Percentiles rank a stretch among this genome's conserved stretches.
Conservation (phyloP, 441 rosid genomes). For the Capsella rubella region DNA sequence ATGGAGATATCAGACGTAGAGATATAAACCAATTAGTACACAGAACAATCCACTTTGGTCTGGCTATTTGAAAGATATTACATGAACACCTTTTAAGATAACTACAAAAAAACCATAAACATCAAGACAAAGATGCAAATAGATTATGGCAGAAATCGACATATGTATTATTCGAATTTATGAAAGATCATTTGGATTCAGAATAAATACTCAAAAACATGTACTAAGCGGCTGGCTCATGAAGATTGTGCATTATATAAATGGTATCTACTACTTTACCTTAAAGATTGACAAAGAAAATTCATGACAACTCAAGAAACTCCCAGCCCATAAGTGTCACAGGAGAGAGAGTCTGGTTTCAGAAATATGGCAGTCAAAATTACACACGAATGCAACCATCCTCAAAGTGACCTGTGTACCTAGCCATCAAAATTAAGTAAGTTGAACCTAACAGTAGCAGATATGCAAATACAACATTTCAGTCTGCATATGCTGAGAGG, state of each 20-base stretch:
- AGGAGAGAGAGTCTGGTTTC: no score
- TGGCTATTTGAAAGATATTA: background rate
- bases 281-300: no score
- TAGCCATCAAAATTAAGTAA: background rate
- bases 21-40: background rate
- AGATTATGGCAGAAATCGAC: background rate
- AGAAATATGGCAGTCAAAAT: no score
- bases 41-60: background rate
- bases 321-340: no score
- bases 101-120: background rate
- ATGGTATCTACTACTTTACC: background rate
- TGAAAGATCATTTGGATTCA: background rate
- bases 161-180: background rate
- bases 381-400: no score
- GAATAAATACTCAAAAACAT: background rate
- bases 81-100: background rate
- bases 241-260: background rate
- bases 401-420: background rate
- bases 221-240: background rate
- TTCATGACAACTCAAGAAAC: background rate
- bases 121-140: background rate
- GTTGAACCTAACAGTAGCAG: background rate
- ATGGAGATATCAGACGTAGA: background rate
- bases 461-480: background rate
- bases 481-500: conserved; percentile 1